These are phyloP conservation scores for Thermomyces lanuginosus DNA, from an alignment of 2,329 filamentous ascomycete species.

Conservation along the genomic window DNA sequence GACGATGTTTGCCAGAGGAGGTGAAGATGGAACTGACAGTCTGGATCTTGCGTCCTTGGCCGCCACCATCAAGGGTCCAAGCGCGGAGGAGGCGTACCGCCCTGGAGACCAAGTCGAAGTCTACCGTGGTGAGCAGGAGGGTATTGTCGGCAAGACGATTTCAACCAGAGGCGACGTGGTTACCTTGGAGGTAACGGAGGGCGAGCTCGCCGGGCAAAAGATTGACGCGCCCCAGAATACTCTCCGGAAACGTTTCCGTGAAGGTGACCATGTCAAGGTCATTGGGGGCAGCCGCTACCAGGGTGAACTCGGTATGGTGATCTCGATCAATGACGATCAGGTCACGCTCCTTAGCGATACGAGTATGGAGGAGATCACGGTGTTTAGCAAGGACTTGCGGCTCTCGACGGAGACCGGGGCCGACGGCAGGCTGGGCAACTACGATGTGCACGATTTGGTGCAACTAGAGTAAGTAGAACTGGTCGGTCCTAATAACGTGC, in stretches of 20 bases:
- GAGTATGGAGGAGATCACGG: constrained; percentile 82
- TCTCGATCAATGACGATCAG: constrained; percentile 79
- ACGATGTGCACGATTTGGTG: constrained; percentile 81
- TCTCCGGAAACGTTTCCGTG: constrained; percentile 76
- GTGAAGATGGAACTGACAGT: constrained; percentile 84
- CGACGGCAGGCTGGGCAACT: constrained; percentile 67
- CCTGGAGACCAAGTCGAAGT: constrained; percentile 95
- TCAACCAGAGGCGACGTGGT: constrained; percentile 87
- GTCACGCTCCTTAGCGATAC: constrained; percentile 89
- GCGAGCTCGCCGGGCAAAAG: constrained; percentile 61
- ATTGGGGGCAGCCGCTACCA: constrained; percentile 88
- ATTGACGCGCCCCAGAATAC: constrained; percentile 90
- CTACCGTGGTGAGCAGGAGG: constrained; percentile 86
- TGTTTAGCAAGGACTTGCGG: constrained; percentile 92
- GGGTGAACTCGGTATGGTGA: constrained; percentile 93
- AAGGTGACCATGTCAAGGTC: constrained; percentile 96
- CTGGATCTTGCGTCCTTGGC: constrained; percentile 83
- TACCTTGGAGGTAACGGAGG: constrained; percentile 68
- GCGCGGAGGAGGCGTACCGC: constrained; percentile 66
- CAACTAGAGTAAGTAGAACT: constrained; percentile 55
- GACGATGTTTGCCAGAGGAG: constrained; percentile 76
- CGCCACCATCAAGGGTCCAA: constrained; percentile 72
- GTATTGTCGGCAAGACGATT: constrained; percentile 69
- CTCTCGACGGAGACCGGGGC: constrained; percentile 86
- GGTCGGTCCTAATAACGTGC: constrained; percentile 7